These are phyloP conservation scores for Eucalyptus leucophloia DNA, from an alignment of 345 rosid species.

Conservation along the genomic window DNA sequence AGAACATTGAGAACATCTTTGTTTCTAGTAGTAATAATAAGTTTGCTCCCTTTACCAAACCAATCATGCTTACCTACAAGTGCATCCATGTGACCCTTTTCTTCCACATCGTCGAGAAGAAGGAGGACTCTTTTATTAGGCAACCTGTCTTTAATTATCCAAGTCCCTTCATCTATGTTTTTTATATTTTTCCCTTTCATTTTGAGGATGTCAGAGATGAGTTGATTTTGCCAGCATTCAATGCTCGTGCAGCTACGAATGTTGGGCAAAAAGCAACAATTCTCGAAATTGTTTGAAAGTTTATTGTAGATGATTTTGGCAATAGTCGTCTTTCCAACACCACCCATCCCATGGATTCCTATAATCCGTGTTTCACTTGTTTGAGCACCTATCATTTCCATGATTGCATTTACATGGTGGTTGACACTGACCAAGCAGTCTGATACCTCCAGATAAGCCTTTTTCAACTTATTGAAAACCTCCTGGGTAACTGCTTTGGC, in stretches of 20 bases:
- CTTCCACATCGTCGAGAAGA: no score
- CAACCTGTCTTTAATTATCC: no score
- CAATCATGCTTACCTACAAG: no score
- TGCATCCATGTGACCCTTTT: no score
- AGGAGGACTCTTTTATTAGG: no score
- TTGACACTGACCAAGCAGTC: background rate
- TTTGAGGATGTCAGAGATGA: background rate
- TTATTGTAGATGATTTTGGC: background rate
- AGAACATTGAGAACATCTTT: accelerated
- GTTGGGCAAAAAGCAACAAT: background rate
- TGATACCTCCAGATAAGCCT: background rate
- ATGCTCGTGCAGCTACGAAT: background rate
- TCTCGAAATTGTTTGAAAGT: background rate
- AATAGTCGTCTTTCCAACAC: background rate
- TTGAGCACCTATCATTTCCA: background rate
- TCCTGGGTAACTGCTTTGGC: accelerated
- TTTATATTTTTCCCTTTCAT: accelerated
- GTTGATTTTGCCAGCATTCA: accelerated
- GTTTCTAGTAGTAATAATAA: no score
- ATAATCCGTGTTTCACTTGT: background rate
- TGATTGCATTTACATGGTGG: background rate
- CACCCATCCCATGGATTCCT: background rate
- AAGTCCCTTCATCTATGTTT: accelerated
- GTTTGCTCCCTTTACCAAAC: no score
- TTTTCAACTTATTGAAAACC: background rate